A percentile compares a stretch with the other conserved stretches of the same genome.
Conservation (phyloP, 192 early-diverging fungal species). For the Rhizoclosmatium sp. region DNA sequence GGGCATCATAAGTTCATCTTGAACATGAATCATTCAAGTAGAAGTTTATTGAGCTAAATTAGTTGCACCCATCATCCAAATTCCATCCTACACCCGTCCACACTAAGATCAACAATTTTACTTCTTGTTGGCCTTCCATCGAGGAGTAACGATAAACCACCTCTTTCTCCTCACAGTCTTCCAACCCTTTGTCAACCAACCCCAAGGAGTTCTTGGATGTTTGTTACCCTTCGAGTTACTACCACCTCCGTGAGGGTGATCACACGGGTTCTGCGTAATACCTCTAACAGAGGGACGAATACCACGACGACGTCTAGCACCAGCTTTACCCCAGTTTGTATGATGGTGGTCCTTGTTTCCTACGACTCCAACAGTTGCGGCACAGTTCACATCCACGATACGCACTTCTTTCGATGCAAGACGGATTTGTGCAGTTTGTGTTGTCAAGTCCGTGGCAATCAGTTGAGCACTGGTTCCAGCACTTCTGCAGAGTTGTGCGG, state of each 20-base stretch:
- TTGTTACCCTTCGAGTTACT: slow-evolving; percentile 88
- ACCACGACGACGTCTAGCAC: slow-evolving; percentile 81
- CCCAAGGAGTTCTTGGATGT: slow-evolving; percentile 89
- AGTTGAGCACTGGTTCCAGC: slow-evolving; percentile 90
- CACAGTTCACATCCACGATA: slow-evolving; percentile 80
- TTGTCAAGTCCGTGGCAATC: slow-evolving; percentile 73
- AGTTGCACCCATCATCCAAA: no score
- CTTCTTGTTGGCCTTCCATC: slow-evolving; percentile 53
- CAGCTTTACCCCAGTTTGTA: slow-evolving; percentile 88
- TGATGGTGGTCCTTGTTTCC: slow-evolving; percentile 92
- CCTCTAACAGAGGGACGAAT: slow-evolving; percentile 92
- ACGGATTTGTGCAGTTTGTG: slow-evolving; percentile 83
- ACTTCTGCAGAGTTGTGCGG: slow-evolving; percentile 79
- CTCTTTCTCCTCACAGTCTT: slow-evolving; percentile 69
- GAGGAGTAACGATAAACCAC: slow-evolving; percentile 53
- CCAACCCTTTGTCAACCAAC: slow-evolving; percentile 91
- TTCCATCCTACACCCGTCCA: not conserved
- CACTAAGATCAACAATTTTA: not conserved
- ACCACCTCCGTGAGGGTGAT: slow-evolving; percentile 99
- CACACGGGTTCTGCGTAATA: slow-evolving; percentile 92
- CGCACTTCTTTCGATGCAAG: slow-evolving; percentile 89
- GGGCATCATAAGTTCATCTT: not conserved
- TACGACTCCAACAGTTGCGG: slow-evolving; percentile 77
- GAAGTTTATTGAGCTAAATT: no score
- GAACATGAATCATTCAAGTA: not conserved